Conservation (phyloP, 768 basidiomycete species). For the Cystobasidium onofrii region DNA sequence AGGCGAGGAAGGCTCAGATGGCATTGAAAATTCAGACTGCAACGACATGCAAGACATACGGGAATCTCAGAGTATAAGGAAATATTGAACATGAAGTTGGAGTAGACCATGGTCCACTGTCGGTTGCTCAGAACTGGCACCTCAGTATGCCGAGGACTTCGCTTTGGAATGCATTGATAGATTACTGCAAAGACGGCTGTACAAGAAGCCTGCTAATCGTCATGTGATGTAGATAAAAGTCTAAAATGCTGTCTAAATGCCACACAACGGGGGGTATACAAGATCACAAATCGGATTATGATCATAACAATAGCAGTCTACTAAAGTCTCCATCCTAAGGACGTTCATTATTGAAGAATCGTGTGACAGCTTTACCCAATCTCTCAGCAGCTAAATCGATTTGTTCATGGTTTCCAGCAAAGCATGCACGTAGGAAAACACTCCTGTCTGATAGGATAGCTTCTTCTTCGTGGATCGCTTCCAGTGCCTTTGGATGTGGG, state of each 20-base stretch:
- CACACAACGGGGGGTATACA: background rate
- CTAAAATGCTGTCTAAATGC: background rate
- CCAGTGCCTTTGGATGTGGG: conserved; percentile 5
- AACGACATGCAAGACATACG: too few species aligned
- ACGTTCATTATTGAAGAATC: conserved; percentile 16
- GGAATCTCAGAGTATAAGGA: too few species aligned
- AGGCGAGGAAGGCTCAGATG: background rate
- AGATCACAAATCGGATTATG: too few species aligned
- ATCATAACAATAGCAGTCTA: too few species aligned
- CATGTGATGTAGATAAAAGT: too few species aligned
- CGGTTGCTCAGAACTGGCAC: too few species aligned
- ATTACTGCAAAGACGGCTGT: too few species aligned
- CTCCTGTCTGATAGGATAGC: background rate
- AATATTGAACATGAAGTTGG: too few species aligned
- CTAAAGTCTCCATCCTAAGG: background rate
- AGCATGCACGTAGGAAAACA: conserved; percentile 20
- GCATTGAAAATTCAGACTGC: background rate
- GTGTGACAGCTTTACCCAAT: conserved; percentile 9
- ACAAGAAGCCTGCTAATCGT: too few species aligned
- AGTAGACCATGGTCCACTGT: too few species aligned
- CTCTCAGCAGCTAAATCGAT: conserved; percentile 7
- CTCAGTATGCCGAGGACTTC: too few species aligned
- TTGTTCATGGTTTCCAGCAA: conserved; percentile 21
- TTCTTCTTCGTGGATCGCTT: conserved; percentile 10
- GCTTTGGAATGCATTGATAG: too few species aligned